Base-by-base conservation (phyloP, 805 yeast species). In the Wickerhamomyces subpelliculosus region DNA sequence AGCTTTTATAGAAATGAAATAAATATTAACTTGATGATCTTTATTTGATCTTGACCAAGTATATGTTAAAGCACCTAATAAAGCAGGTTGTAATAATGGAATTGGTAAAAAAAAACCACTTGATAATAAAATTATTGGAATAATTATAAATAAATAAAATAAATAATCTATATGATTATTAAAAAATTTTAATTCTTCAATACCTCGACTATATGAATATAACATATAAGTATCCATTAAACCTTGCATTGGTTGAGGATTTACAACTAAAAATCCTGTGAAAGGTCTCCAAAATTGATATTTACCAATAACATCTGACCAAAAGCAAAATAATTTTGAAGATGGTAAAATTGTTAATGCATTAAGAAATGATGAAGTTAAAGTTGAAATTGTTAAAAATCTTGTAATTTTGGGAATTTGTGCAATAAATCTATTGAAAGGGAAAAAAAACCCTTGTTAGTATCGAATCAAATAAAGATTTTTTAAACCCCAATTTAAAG, bases 331-430 rank as follows among this genome's bases (percentile, higher is more conserved):
- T 35, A 59, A 57, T 0, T 51, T 37, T 3, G 46, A 28, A 22
- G 46, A 47, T 10, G 47, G 40, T 18, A 57, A 36, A 21, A 61
- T 32, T 21, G 62, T 50, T 17, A 67, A 48, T 1, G 70, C 61
- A 37, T 60, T 55, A 5, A 64, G 45, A 1, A 74, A 67, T 7
- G 73, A 70, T 38, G 68, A 62, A 8, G 67, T 60, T 22, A 76
- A 58, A 0, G 82, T 62, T 4, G 73, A 55, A 27, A 76, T 59
- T 2, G 78, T 73, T 41, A 78, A 63, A 30, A 70, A 64, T 44
- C 83, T 60, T 5, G 84, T 78, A 18, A 78, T 73, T 7, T 78
- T 77, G 3, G 84, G 84, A 8, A 77, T 73, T 0, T 66, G 52
- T 3, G 57, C 50, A 9, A 68, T 62, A 45, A 68, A 67, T 40